phyloP scores from a whole-genome alignment of 257 asterid species.

The Fraxinus anomala region DNA sequence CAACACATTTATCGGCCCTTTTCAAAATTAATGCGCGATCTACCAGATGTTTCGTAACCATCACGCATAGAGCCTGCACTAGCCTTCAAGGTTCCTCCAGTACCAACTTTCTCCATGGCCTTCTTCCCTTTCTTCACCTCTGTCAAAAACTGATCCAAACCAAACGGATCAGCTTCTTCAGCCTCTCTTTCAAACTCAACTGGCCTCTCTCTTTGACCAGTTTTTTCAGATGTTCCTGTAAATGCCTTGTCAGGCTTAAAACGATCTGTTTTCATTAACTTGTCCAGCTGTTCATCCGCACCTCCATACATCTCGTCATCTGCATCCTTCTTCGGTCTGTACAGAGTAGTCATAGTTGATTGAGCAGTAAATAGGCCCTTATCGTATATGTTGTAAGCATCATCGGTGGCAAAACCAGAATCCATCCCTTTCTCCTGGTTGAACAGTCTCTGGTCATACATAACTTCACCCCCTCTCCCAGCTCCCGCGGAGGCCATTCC shows the following conservation, averaged over 20 bases:
- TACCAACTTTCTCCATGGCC: conserved; percentile 77
- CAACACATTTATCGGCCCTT: neutral
- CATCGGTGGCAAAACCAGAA: conserved; percentile 86
- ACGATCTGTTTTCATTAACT: conserved; percentile 86
- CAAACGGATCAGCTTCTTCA: conserved; percentile 93
- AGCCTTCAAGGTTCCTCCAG: conserved; percentile 22
- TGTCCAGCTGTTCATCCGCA: conserved; percentile 85
- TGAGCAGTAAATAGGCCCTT: conserved; percentile 80
- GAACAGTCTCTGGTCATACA: conserved; percentile 87
- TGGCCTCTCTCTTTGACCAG: conserved; percentile 75
- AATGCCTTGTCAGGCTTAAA: conserved; percentile 81
- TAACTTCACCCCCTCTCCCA: conserved; percentile 73
- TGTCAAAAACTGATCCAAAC: conserved; percentile 83
- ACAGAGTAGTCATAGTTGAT: conserved; percentile 71
- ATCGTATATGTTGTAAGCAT: conserved; percentile 77
- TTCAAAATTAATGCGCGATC: neutral
- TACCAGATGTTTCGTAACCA: conserved; percentile 1
- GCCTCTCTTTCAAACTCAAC: conserved; percentile 77
- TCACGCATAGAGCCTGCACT: conserved; percentile 5
- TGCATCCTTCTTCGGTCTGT: conserved; percentile 77
- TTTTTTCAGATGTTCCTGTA: conserved; percentile 75
- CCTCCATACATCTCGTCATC: conserved; percentile 91
- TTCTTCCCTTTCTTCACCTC: conserved; percentile 91
- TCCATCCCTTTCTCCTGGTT: conserved; percentile 99
- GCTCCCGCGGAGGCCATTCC: conserved; percentile 80